Percentiles rank a stretch among this genome's conserved stretches.
Conservation (phyloP, 176 grass and related monocot species). For the Cenchrus fungigraminus region DNA sequence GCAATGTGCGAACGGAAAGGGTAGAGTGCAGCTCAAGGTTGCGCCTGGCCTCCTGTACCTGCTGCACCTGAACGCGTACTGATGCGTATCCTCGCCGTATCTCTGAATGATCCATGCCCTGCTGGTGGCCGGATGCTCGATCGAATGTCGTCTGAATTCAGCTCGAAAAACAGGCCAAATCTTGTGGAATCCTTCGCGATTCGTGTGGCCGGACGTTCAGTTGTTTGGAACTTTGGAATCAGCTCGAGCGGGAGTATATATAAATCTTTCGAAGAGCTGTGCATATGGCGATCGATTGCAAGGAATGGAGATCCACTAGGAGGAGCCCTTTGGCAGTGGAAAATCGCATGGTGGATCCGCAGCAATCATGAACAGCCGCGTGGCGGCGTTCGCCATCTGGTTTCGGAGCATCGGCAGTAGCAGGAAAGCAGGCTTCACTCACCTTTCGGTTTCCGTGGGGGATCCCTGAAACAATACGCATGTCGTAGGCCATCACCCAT, state of each 20-base stretch:
- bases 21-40: constrained; percentile 37
- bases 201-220: too few species aligned
- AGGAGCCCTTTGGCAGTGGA: background rate
- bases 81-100: constrained; percentile 7
- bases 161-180: background rate
- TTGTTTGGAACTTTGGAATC: too few species aligned
- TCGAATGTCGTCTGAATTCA: background rate
- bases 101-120: constrained; percentile 7
- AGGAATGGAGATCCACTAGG: background rate
- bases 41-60: background rate
- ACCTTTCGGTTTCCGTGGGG: background rate
- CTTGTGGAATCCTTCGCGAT: too few species aligned
- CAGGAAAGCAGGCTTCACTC: background rate
- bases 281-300: background rate
- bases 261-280: background rate
- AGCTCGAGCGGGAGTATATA: too few species aligned
- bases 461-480: constrained; percentile 8
- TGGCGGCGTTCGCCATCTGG: constrained; percentile 4
- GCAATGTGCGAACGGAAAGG: constrained; percentile 23
- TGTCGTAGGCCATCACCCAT: constrained; percentile 21
- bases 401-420: background rate
- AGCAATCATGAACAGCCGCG: constrained; percentile 6
- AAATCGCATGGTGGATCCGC: background rate
- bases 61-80: background rate
- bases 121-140: background rate